Conservation (phyloP, 2,329 filamentous ascomycete genomes). For the Calonectria honghensis region DNA sequence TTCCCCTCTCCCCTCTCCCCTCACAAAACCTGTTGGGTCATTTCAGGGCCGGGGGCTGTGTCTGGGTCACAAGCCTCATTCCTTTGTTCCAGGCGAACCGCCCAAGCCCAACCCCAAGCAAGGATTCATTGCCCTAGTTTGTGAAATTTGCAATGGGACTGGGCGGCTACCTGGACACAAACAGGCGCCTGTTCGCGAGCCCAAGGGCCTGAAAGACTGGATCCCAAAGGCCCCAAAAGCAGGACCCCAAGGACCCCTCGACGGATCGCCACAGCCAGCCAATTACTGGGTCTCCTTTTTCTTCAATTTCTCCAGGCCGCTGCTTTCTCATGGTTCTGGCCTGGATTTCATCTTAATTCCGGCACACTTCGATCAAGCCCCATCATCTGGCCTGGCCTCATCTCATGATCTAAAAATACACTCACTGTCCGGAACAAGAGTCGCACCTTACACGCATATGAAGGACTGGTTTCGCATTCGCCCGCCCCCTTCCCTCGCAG, state of each 20-base stretch:
- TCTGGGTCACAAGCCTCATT: slow-evolving; percentile 41
- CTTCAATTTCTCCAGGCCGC: slow-evolving; percentile 25
- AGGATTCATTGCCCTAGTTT: slow-evolving; percentile 31
- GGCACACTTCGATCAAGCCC: slow-evolving; percentile 16
- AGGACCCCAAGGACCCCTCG: slow-evolving; percentile 10
- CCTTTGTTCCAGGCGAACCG: slow-evolving; percentile 35
- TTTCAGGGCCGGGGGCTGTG: slow-evolving; percentile 40
- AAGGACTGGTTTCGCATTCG: neutral
- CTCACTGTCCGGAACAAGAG: neutral
- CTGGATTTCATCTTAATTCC: slow-evolving; percentile 28
- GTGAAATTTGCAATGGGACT: slow-evolving; percentile 22
- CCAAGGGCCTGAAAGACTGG: slow-evolving; percentile 8
- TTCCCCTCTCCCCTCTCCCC: slow-evolving; percentile 8
- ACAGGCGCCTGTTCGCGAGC: slow-evolving; percentile 15
- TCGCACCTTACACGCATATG: slow-evolving; percentile 11
- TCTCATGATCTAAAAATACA: slow-evolving; percentile 34
- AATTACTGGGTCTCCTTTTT: slow-evolving; percentile 26
- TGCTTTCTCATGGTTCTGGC: slow-evolving; percentile 14
- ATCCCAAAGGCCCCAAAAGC: slow-evolving; percentile 15
- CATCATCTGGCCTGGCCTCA: slow-evolving; percentile 18
- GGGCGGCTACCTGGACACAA: slow-evolving; percentile 33
- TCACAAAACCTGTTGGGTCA: slow-evolving; percentile 32
- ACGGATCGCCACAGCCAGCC: slow-evolving; percentile 15
- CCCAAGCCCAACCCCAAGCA: slow-evolving; percentile 31
- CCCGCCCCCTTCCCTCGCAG: slow-evolving; percentile 2